Conservation (phyloP, 768 basidiomycete genomes). For the Leucocoprinus sp. region DNA sequence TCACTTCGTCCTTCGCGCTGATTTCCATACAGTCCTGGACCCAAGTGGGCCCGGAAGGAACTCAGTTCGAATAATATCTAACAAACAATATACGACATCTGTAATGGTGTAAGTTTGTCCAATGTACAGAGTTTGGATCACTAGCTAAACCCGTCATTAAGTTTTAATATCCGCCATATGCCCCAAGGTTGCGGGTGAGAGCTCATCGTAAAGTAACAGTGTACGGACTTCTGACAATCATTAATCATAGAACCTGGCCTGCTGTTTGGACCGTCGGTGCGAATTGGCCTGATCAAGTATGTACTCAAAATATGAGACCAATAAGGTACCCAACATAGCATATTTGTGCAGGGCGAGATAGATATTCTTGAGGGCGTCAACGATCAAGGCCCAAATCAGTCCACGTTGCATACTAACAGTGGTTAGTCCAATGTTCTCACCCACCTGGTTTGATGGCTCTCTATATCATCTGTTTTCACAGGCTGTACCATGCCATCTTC, state of each 20-base stretch:
- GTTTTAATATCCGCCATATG: constrained; percentile 40
- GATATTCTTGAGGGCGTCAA: constrained; percentile 56
- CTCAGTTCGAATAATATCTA: constrained; percentile 48
- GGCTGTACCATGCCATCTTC: constrained; percentile 47
- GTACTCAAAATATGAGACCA: constrained; percentile 12
- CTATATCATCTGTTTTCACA: constrained; percentile 10
- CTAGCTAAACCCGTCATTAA: constrained; percentile 6
- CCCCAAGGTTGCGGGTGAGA: constrained; percentile 45
- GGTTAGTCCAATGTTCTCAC: constrained; percentile 20
- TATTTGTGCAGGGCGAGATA: constrained; percentile 35
- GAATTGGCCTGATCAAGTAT: constrained; percentile 23
- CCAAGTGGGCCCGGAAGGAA: constrained; percentile 46
- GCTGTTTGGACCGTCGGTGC: constrained; percentile 34
- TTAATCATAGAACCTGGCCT: constrained; percentile 33
- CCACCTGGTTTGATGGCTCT: neutral
- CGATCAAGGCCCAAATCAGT: constrained; percentile 40
- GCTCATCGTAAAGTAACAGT: constrained; percentile 9
- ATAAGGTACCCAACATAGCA: constrained; percentile 9
- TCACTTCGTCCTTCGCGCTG: constrained; percentile 49
- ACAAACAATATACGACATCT: constrained; percentile 42
- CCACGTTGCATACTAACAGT: constrained; percentile 46
- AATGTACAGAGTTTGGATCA: no score
- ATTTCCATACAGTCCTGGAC: constrained; percentile 37
- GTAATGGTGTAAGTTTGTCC: constrained; percentile 46
- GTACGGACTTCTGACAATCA: constrained; percentile 1